Conservation (phyloP, 169 alveolate genomes). For the Eimeria maxima region DNA sequence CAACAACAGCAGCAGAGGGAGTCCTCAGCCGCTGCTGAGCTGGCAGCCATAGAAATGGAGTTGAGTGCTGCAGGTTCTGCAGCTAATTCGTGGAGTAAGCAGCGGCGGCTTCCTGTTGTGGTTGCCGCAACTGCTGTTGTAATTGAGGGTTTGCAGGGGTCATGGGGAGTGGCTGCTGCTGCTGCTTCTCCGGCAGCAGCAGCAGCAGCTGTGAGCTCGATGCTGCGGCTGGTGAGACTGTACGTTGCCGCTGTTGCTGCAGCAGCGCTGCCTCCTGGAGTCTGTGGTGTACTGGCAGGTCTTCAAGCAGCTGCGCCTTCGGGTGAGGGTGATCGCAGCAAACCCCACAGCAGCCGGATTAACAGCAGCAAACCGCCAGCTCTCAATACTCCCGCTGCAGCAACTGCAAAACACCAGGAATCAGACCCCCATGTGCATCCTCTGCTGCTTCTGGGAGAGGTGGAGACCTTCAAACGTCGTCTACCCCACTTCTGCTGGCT, state of each 20-base stretch:
- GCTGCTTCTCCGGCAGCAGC: constrained; percentile 1
- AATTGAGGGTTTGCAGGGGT: not conserved
- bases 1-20: not conserved
- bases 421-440: not conserved
- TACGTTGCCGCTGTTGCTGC: constrained; percentile 70
- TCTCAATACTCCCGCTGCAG: too few species aligned
- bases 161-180: constrained; percentile 30
- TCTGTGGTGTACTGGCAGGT: not conserved
- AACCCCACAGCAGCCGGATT: not conserved
- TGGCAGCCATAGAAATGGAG: constrained; percentile 27
- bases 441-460: constrained; percentile 43
- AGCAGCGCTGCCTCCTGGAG: constrained; percentile 6
- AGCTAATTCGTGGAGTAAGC: not conserved
- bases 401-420: too few species aligned
- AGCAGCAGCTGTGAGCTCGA: constrained; percentile 9
- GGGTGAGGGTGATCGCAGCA: not conserved
- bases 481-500: constrained; percentile 38
- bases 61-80: constrained; percentile 28
- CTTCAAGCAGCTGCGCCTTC: not conserved
- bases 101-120: constrained; percentile 3
- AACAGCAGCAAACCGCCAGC: not conserved
- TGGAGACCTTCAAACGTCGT: constrained; percentile 34
- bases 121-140: not conserved
- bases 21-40: constrained; percentile 24
- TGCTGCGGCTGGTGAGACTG: constrained; percentile 16